phyloP scores from a whole-genome alignment of 2,329 filamentous ascomycete species.

The Aureobasidium subglaciale region DNA sequence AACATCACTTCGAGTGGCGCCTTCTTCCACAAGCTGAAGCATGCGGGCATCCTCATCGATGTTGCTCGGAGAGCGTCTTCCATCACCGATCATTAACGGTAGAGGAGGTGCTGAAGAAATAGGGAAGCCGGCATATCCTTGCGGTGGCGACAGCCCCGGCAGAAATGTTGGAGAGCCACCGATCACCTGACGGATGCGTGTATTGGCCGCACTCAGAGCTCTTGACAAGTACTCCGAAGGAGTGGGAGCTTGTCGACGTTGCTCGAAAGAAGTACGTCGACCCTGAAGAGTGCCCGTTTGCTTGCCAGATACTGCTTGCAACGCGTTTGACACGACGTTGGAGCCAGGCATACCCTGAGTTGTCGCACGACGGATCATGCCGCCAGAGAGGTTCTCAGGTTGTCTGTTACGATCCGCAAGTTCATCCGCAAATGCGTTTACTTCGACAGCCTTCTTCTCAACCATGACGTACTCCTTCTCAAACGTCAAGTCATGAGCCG shows the following conservation, averaged over 20 bases:
- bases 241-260: conserved; percentile 61
- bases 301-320: conserved; percentile 66
- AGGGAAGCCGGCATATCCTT: conserved; percentile 74
- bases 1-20: conserved; percentile 87
- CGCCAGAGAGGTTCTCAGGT: conserved; percentile 31
- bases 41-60: conserved; percentile 74
- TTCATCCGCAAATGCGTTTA: conserved; percentile 95
- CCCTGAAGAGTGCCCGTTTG: conserved; percentile 57
- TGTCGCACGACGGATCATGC: conserved; percentile 68
- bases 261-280: conserved; percentile 71
- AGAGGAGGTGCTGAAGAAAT: conserved; percentile 71
- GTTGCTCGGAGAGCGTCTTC: conserved; percentile 47
- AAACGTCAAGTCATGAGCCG: conserved; percentile 75
- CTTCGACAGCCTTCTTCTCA: conserved; percentile 89
- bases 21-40: conserved; percentile 79
- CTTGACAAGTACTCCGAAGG: conserved; percentile 88
- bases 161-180: conserved; percentile 56
- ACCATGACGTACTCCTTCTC: conserved; percentile 94
- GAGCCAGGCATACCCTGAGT: conserved; percentile 62
- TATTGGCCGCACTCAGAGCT: conserved; percentile 87
- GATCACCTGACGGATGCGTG: conserved; percentile 49
- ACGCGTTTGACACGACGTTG: conserved; percentile 63
- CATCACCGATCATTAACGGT: conserved; percentile 56
- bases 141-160: conserved; percentile 63
- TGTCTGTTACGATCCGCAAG: conserved; percentile 53